Percentiles rank a stretch among this genome's conserved stretches.
Evolutionary conservation across 2,329 filamentous ascomycete genomes (phyloP).

Genomic region (Alternaria brassicicola): DNA sequence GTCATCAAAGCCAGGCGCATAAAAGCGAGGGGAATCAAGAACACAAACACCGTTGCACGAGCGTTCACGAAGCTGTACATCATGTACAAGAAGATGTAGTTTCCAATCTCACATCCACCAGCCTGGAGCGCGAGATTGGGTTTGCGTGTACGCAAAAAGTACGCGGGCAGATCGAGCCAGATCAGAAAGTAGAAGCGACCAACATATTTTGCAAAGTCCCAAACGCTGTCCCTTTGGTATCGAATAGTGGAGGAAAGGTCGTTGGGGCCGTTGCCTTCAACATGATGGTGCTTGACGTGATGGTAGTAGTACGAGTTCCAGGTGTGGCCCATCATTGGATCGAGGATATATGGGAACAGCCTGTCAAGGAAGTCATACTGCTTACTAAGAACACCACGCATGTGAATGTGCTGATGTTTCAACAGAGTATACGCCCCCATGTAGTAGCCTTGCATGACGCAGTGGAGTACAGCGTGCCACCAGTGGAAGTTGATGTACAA

Average conservation of each 20-base stretch:
- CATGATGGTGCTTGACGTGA: conserved; percentile 84
- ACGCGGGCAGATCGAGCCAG: conserved; percentile 76
- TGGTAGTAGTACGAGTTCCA: conserved; percentile 88
- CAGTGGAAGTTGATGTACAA: conserved; percentile 72
- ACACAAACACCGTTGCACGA: conserved; percentile 66
- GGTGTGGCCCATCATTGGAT: conserved; percentile 80
- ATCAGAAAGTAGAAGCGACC: conserved; percentile 74
- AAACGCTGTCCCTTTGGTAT: conserved; percentile 72
- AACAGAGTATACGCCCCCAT: conserved; percentile 78
- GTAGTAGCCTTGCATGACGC: conserved; percentile 69
- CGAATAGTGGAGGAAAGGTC: conserved; percentile 78
- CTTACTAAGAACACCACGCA: conserved; percentile 69
- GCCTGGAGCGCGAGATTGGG: conserved; percentile 60
- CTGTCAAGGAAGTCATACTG: conserved; percentile 63
- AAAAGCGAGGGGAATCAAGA: conserved; percentile 69
- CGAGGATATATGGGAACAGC: conserved; percentile 73
- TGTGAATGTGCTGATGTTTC: conserved; percentile 86
- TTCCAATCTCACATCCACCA: conserved; percentile 66
- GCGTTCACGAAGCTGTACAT: conserved; percentile 57
- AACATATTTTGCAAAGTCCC: conserved; percentile 73
- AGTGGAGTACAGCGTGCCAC: conserved; percentile 70
- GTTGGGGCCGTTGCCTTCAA: conserved; percentile 78
- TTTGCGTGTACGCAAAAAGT: conserved; percentile 72
- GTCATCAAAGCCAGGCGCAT: conserved; percentile 77
- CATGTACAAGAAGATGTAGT: conserved; percentile 55